Base-by-base conservation (phyloP, 768 basidiomycete species). In the Filobasidium wieringae region DNA sequence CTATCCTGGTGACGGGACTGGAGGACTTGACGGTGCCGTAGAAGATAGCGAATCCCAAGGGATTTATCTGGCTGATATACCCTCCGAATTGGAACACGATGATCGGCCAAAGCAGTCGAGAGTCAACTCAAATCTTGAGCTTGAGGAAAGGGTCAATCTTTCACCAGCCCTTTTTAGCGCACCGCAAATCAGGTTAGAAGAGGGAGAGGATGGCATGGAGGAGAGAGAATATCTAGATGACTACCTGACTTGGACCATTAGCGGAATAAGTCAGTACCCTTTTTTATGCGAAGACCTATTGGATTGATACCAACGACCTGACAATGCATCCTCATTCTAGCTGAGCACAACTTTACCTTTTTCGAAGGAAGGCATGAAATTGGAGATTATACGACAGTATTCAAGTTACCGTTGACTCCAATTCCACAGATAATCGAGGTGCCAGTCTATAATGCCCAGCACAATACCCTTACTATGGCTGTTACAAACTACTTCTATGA, bases 221-320 rank as follows among this genome's bases (percentile, higher is more conserved):
- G 43, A 54, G 43, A 56, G 82, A 24, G 90, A 93, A 65, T 87
- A 89, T 73, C 87, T 95, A 6, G 90, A 95, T 70, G 91, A 95
- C 70, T 92, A 89, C 77, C 76, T 92, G 57, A 89, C 87, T 68
- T 95, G 91, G 91, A 89, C 88, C 12, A 91, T 95, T 65, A 88
- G 90, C 63, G 88, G 91, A 36, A 91, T 93, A 53, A 88, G 91
- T 91, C 75, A 74, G 61, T 66, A 14, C n/a, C 26, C 4, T 29
- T 9, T 5, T 29, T 8, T 19, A 24, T 8, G 27, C 31, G 40
- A 12, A 19, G 22, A 17, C 22, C 33, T n/a, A 7, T 14, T 40
- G 9, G 22, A 5, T 11, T 22, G 53, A n/a, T n/a, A n/a, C n/a
- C n/a, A n/a, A n/a, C 30, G 5, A 26, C 17, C 34, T 7, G 4